Conservation (phyloP, 768 basidiomycete genomes). For the Tricholoma saponaceum region DNA sequence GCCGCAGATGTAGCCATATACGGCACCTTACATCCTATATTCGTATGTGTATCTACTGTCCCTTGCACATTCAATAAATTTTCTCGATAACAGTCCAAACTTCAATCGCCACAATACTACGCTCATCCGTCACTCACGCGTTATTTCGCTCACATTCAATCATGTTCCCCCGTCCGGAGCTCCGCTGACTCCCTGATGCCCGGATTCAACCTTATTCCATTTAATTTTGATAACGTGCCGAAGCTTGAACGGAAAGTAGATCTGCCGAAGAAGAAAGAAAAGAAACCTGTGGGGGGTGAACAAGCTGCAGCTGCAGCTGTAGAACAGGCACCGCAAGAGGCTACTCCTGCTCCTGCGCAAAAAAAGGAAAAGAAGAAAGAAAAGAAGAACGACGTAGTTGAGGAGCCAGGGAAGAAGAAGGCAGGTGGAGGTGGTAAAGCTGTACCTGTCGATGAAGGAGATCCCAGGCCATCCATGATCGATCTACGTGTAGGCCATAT, state of each 20-base stretch:
- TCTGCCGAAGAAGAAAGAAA: slow-evolving; percentile 75
- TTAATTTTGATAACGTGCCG: slow-evolving; percentile 79
- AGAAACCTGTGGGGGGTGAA: slow-evolving; percentile 32
- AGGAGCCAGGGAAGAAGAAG: slow-evolving; percentile 35
- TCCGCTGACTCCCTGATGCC: slow-evolving; percentile 47
- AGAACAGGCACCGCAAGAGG: slow-evolving; percentile 18
- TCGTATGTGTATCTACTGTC: slow-evolving; percentile 49
- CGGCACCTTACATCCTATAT: slow-evolving; percentile 76
- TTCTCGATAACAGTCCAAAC: slow-evolving; percentile 49
- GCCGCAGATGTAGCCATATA: slow-evolving; percentile 91
- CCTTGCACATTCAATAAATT: background rate
- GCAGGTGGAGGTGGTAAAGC: slow-evolving; percentile 39
- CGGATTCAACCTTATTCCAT: slow-evolving; percentile 51
- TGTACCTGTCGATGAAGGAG: slow-evolving; percentile 60
- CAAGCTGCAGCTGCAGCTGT: slow-evolving; percentile 27
- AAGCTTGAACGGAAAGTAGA: slow-evolving; percentile 68
- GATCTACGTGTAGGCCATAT: slow-evolving; percentile 94
- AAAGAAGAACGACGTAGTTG: slow-evolving; percentile 41
- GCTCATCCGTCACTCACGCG: slow-evolving; percentile 80
- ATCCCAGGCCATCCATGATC: slow-evolving; percentile 93
- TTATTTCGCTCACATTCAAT: slow-evolving; percentile 95
- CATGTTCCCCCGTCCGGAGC: slow-evolving; percentile 54
- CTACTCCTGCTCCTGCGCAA: slow-evolving; percentile 25
- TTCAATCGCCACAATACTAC: slow-evolving; percentile 71
- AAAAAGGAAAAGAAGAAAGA: slow-evolving; percentile 62